Base-by-base conservation (phyloP, 495 filamentous ascomycete species). In the Hypoxylon intermedium region DNA sequence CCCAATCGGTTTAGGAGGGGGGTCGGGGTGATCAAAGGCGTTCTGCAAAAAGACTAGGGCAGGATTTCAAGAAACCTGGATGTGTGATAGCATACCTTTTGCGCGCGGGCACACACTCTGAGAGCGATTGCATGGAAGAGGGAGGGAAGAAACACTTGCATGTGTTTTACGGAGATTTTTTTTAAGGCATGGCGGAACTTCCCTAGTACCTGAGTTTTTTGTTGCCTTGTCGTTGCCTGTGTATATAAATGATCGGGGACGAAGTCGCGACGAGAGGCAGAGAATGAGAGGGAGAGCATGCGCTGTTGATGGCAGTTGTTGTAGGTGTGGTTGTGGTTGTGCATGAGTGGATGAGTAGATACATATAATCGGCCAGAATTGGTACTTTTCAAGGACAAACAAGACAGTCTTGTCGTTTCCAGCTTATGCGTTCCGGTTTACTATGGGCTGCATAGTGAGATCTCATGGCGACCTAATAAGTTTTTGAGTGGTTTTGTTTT, bases 331-430 rank as follows among this genome's bases (percentile, higher is more conserved):
- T n/a, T n/a, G n/a, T n/a, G n/a, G n/a, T n/a, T n/a, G n/a, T n/a
- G 24, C n/a, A 11, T 47, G 19, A 19, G 52, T 34, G 53, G 60
- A 62, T 42, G 51, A 57, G 49, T 65, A 65, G 56, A 65, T 60
- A 65, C 55, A 65, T 65, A 65, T 65, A 65, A 60, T 65, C 56
- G 51, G 62, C 62, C 62, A 65, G 56, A 60, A 60, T 65, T 65
- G 56, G 62, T 60, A 65, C 38, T 44, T 60, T 48, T 47, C 33
- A 11, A 24, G 20, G 16, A 24, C 19, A 49, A 24, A 36, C 45
- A 59, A 65, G 54, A 58, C 43, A 60, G 43, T 41, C 20, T 19
- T 43, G 16, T 53, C 23, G 3, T 24, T 21, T 37, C 13, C 15
- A 20, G 5, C 15, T 42, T 24, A 9, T 6, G 15, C 5, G 36